Percentiles rank a stretch among this genome's conserved stretches.
Conservation (phyloP, 257 asterid species). For the Forsythia suspensa region DNA sequence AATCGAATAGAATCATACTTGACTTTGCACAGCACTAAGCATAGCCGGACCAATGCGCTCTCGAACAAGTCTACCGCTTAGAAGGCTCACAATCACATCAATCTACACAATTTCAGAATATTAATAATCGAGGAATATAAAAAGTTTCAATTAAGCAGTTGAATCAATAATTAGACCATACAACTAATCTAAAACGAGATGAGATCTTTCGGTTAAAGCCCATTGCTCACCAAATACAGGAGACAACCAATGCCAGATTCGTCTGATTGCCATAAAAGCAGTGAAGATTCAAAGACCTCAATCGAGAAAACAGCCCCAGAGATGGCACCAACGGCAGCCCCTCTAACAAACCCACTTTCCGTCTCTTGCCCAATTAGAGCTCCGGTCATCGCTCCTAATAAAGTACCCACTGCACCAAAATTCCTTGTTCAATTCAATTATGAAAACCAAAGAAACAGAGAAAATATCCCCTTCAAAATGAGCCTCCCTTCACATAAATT, state of each 20-base stretch:
- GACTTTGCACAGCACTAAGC: conserved; percentile 99
- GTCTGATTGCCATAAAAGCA: conserved; percentile 83
- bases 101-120: conserved; percentile 48
- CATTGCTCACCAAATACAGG: conserved; percentile 77
- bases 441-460: neutral
- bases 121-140: neutral
- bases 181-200: neutral
- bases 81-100: conserved; percentile 87
- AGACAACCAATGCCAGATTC: conserved; percentile 93
- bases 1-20: conserved; percentile 43
- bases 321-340: conserved; percentile 97
- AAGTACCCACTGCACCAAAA: conserved; percentile 70
- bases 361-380: conserved; percentile 98
- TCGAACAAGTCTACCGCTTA: conserved; percentile 95
- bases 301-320: conserved; percentile 99
- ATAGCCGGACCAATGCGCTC: conserved; percentile 99
- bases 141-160: neutral
- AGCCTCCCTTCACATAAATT: neutral
- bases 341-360: conserved; percentile 94
- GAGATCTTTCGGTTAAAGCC: neutral
- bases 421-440: conserved; percentile 11
- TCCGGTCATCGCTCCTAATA: conserved; percentile 95
- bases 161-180: neutral
- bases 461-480: neutral
- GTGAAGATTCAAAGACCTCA: conserved; percentile 90